These are phyloP conservation scores for Claviceps sp. DNA, from an alignment of 2,329 filamentous ascomycete genomes.

Conservation along the genomic window DNA sequence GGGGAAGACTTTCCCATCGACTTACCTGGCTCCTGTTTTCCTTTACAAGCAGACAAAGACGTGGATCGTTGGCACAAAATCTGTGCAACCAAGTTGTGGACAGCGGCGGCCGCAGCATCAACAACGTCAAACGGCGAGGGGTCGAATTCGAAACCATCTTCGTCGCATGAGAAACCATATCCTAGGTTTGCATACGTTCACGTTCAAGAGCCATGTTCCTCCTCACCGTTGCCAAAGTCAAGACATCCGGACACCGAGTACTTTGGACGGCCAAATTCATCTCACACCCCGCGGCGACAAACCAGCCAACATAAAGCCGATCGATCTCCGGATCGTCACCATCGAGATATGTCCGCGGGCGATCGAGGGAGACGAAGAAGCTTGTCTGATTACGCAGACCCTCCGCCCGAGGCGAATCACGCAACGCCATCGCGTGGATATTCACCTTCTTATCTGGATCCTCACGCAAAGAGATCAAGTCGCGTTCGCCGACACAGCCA, in stretches of 20 bases:
- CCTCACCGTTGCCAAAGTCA: slow-evolving; percentile 12
- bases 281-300: slow-evolving; percentile 26
- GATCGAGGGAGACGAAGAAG: slow-evolving; percentile 32
- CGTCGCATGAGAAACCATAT: slow-evolving; percentile 18
- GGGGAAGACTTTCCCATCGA: slow-evolving; percentile 51
- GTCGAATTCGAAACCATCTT: slow-evolving; percentile 8
- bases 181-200: slow-evolving; percentile 26
- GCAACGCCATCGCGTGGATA: slow-evolving; percentile 13
- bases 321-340: slow-evolving; percentile 21
- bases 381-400: slow-evolving; percentile 35
- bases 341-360: slow-evolving; percentile 26
- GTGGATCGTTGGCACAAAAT: slow-evolving; percentile 77
- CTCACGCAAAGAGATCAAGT: slow-evolving; percentile 17
- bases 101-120: slow-evolving; percentile 44
- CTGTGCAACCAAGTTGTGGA: slow-evolving; percentile 57
- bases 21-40: slow-evolving; percentile 51
- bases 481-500: slow-evolving; percentile 35
- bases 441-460: slow-evolving; percentile 21
- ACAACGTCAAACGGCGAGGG: slow-evolving; percentile 7
- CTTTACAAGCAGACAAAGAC: slow-evolving; percentile 57
- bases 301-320: slow-evolving; percentile 18
- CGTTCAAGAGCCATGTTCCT: slow-evolving; percentile 17
- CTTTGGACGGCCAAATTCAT: slow-evolving; percentile 24
- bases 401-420: slow-evolving; percentile 18
- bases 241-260: slow-evolving; percentile 19